These are phyloP conservation scores for Bassia scoparia DNA, from an alignment of 148 eudicot species.

Conservation along the genomic window DNA sequence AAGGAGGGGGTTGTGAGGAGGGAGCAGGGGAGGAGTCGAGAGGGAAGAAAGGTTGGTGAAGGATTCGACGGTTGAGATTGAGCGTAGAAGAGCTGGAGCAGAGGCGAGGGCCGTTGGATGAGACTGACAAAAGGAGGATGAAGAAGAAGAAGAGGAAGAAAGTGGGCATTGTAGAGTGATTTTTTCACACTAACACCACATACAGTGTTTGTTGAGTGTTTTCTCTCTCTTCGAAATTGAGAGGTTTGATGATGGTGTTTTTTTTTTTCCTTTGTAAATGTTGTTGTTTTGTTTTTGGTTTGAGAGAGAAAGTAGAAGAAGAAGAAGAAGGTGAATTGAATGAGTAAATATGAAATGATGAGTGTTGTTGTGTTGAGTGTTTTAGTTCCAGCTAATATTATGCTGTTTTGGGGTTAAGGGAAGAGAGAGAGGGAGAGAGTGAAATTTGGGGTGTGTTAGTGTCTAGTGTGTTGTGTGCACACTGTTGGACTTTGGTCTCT, in stretches of 20 bases:
- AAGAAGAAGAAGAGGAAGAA: slow-evolving; percentile 26
- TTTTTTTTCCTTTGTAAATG: neutral
- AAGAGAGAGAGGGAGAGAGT: neutral
- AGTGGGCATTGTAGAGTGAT: slow-evolving; percentile 28
- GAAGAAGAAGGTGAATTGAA: neutral
- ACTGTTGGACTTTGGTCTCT: neutral
- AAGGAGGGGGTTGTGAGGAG: slow-evolving; percentile 25
- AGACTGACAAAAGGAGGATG: slow-evolving; percentile 20
- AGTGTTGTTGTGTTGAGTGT: neutral
- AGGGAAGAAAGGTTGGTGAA: slow-evolving; percentile 86
- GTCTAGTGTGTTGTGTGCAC: neutral
- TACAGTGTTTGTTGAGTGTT: neutral
- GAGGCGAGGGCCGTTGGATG: slow-evolving; percentile 8
- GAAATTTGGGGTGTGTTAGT: neutral
- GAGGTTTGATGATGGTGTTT: too few relatives aligned
- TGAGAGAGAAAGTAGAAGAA: neutral
- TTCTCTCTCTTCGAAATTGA: neutral
- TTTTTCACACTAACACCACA: neutral
- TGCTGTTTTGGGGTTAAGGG: slow-evolving; percentile 12
- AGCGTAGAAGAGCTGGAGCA: slow-evolving; percentile 25
- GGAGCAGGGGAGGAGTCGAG: slow-evolving; percentile 39
- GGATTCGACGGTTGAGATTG: slow-evolving; percentile 52
- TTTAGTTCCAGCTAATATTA: slow-evolving; percentile 30
- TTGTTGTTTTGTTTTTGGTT: neutral
- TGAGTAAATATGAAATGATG: neutral